These are phyloP conservation scores for Colletotrichum sublineola DNA, from an alignment of 2,329 filamentous ascomycete species.

Conservation along the genomic window DNA sequence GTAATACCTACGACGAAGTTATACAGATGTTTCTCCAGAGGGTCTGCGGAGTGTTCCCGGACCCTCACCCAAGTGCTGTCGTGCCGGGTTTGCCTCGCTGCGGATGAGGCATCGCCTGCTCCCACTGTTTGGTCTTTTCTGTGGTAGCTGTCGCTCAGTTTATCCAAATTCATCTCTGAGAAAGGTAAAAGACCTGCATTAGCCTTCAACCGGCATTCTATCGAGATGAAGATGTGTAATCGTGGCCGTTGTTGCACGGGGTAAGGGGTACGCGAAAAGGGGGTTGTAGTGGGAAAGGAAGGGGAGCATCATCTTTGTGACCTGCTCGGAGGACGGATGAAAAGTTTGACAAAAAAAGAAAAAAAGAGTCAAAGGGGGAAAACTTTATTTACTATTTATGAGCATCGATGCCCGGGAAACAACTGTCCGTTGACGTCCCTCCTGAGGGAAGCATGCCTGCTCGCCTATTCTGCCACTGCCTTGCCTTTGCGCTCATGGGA, in stretches of 20 bases:
- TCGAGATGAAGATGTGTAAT: not conserved
- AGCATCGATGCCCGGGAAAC: not conserved
- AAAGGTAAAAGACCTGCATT: not conserved
- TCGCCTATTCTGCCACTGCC: not conserved
- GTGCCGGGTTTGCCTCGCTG: not conserved
- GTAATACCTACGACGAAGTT: not conserved
- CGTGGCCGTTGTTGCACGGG: too few relatives aligned
- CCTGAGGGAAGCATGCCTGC: not conserved
- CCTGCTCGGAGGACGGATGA: not conserved
- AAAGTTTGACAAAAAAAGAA: not conserved
- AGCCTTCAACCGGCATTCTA: rapidly evolving
- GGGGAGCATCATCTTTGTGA: not conserved
- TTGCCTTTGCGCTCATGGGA: not conserved
- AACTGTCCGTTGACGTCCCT: not conserved
- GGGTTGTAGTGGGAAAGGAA: not conserved
- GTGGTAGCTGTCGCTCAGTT: too few relatives aligned
- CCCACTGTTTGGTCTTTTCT: not conserved
- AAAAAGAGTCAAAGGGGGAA: rapidly evolving
- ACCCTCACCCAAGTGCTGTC: not conserved
- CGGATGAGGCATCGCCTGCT: not conserved
- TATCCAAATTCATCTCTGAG: too few relatives aligned
- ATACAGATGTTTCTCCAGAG: too few relatives aligned
- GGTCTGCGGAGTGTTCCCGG: not conserved
- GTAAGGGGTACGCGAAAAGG: not conserved
- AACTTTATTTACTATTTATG: not conserved